Base-by-base conservation (phyloP, 2,329 filamentous ascomycete species). In the Pseudogymnoascus sp. region DNA sequence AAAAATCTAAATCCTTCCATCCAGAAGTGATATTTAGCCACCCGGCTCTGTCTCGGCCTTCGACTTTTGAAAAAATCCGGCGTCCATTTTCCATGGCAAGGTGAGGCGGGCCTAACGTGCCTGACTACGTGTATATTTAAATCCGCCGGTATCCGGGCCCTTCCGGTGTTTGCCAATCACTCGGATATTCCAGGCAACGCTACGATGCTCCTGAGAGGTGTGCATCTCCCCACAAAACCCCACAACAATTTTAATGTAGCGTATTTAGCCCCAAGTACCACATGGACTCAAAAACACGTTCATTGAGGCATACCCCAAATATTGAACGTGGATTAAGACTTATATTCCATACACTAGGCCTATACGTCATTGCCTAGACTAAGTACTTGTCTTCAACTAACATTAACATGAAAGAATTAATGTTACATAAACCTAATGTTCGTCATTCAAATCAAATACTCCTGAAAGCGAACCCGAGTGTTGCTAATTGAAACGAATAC, bases 1-100 rank as follows among this genome's bases (percentile, higher is more conserved):
- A 29, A 62, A 52, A 16, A 60, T 60, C n/a, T 60, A 60, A 41
- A 12, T 43, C 52, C 14, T 60, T 29, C 35, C 49, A 62, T 62
- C 61, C 61, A 49, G 60, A 58, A 55, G 5, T 61, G 6, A 45
- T 61, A 61, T 58, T 19, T 23, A 58, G 11, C 41, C 12, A 45
- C 8, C 21, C 41, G 41, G 21, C 21, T 45, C 6, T 8, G 6
- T n/a, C 21, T 26, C 6, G 2, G 21, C 11, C 11, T n/a, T 45
- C 11, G 41, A 4, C 39, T 45, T 45, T 21, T 23, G 19, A 7
- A 11, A 2, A 45, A 23, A 45, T 45, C 23, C 6, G 41, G 41
- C 11, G 11, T 19, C 41, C 6, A 45, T 26, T 45, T 45, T 45
- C 10, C 11, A 23, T 5, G 41, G 21, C 8, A 23, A 45, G 1